Conservation (phyloP, 805 yeast genomes). For the Yarrowia sp. region DNA sequence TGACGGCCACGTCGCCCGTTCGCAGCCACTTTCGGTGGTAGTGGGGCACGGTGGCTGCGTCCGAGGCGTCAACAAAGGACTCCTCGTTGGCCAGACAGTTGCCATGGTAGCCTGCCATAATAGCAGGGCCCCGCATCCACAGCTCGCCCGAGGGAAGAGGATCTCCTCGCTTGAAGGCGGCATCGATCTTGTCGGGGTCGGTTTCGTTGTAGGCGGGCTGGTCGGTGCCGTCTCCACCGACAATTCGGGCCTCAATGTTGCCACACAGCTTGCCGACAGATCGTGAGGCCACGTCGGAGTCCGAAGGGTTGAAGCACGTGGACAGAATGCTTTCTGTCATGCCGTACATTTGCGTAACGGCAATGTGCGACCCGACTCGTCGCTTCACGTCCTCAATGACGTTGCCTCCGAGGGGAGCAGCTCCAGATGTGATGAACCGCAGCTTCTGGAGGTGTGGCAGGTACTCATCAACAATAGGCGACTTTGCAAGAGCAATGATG, state of each 20-base stretch:
- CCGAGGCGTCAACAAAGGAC: slow-evolving; percentile 41
- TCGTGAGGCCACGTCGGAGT: background rate
- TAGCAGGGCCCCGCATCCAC: slow-evolving; percentile 53
- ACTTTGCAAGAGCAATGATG: slow-evolving; percentile 48
- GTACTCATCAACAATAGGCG: slow-evolving; percentile 45
- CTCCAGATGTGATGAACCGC: slow-evolving; percentile 45
- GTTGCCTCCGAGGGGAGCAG: slow-evolving; percentile 45
- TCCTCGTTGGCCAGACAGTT: slow-evolving; percentile 49
- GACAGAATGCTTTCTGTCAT: slow-evolving; percentile 29
- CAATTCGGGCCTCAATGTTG: slow-evolving; percentile 5
- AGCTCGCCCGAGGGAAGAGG: slow-evolving; percentile 47
- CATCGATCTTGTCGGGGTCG: slow-evolving; percentile 13
- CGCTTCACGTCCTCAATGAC: slow-evolving; percentile 3
- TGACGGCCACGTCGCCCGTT: slow-evolving; percentile 57
- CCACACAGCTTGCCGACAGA: slow-evolving; percentile 12
- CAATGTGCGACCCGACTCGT: slow-evolving; percentile 28
- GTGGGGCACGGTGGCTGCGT: slow-evolving; percentile 26
- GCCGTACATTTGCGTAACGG: slow-evolving; percentile 27
- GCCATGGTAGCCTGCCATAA: slow-evolving; percentile 51
- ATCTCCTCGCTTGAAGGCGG: slow-evolving; percentile 20
- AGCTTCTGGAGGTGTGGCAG: slow-evolving; percentile 44
- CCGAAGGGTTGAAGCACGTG: slow-evolving; percentile 18
- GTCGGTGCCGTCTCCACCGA: background rate
- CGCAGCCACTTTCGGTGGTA: slow-evolving; percentile 46
- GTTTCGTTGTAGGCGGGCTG: slow-evolving; percentile 25